A percentile compares a stretch with the other conserved stretches of the same genome.
phyloP scores from a whole-genome alignment of 805 yeast genomes.

The Schwanniomyces occidentalis region DNA sequence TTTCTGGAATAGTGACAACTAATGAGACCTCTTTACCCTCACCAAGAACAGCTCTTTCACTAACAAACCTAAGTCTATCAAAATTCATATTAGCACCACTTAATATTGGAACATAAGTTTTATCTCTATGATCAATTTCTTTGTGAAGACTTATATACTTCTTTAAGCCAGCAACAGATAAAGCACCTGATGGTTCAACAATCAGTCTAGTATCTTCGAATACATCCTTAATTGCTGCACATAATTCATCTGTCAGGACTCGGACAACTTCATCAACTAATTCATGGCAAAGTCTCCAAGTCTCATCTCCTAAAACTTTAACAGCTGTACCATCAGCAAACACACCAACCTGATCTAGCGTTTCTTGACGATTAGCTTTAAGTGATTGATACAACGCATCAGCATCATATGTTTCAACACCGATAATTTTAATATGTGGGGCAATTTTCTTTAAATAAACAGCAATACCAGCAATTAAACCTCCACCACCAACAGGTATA shows the following conservation, averaged over 20 bases:
- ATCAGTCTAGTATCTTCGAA: constrained; percentile 94
- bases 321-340: constrained; percentile 99
- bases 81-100: constrained; percentile 99
- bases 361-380: constrained; percentile 51
- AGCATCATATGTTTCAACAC: constrained; percentile 95
- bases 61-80: constrained; percentile 90
- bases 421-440: constrained; percentile 95
- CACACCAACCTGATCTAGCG: constrained; percentile 77
- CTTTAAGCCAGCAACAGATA: constrained; percentile 92
- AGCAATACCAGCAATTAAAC: constrained; percentile 87
- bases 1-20: constrained; percentile 87
- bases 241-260: constrained; percentile 89
- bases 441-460: constrained; percentile 91
- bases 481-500: constrained; percentile 97
- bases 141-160: constrained; percentile 71
- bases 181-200: constrained; percentile 96
- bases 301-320: constrained; percentile 83
- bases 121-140: constrained; percentile 65
- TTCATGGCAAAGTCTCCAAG: constrained; percentile 75
- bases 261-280: constrained; percentile 86
- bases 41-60: constrained; percentile 98
- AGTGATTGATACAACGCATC: constrained; percentile 84
- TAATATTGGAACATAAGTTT: constrained; percentile 79
- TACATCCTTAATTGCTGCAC: constrained; percentile 94
- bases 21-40: constrained; percentile 96